Conservation (phyloP, 306 rosid species). For the Casuarina cunninghamiana region DNA sequence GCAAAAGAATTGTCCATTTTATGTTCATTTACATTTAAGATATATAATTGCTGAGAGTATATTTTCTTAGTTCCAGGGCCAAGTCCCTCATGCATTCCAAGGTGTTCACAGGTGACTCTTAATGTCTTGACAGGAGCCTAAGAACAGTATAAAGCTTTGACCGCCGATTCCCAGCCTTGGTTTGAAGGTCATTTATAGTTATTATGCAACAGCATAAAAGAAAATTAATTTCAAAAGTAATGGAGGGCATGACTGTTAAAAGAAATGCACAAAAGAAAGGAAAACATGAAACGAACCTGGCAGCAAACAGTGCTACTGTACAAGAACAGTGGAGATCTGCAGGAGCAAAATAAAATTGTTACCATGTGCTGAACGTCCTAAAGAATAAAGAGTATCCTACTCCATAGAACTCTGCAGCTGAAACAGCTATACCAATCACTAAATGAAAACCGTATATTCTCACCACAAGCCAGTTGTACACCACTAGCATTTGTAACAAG, state of each 20-base stretch:
- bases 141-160: constrained; percentile 7
- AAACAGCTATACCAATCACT: not conserved
- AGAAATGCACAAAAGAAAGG: not conserved
- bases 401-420: constrained; percentile 1
- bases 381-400: constrained; percentile 5
- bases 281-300: constrained; percentile 46
- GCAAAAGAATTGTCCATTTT: not conserved
- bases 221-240: not conserved
- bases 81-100: constrained; percentile 11
- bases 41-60: not conserved
- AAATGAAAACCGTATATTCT: too few species aligned
- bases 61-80: not conserved
- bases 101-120: constrained; percentile 6
- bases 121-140: not conserved
- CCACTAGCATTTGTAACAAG: too few species aligned
- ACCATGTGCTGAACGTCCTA: not conserved
- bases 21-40: not conserved
- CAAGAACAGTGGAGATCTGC: constrained; percentile 61
- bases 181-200: constrained; percentile 4
- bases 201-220: not conserved
- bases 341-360: constrained; percentile 28
- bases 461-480: too few species aligned
- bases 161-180: not conserved
- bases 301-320: constrained; percentile 48
- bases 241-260: not conserved